Conservation (phyloP, 2,329 filamentous ascomycete species). For the Stachybotrys chlorohalonatus region DNA sequence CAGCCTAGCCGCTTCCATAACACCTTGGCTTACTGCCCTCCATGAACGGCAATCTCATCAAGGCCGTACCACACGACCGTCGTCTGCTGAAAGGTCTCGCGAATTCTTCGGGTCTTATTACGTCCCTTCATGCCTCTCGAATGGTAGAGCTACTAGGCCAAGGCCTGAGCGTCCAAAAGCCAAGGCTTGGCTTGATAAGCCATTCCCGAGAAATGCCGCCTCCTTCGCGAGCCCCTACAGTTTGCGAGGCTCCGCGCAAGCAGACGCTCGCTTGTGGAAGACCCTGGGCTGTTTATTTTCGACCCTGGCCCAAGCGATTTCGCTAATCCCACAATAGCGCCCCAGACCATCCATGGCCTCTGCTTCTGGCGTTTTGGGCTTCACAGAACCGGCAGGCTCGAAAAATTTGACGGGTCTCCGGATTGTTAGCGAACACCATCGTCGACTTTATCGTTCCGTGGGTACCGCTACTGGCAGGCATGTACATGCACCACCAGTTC, state of each 20-base stretch:
- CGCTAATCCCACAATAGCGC: background rate
- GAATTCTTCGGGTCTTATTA: no score
- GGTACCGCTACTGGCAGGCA: no score
- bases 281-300: background rate
- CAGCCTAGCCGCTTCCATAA: background rate
- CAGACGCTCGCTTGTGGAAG: background rate
- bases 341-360: background rate
- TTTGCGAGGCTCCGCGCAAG: background rate
- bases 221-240: background rate
- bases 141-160: no score
- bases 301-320: background rate
- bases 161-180: no score
- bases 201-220: background rate
- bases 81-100: background rate
- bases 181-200: background rate
- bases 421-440: background rate
- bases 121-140: no score
- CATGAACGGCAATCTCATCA: background rate
- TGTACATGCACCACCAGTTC: no score
- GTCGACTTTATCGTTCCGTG: no score
- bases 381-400: background rate
- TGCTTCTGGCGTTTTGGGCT: background rate
- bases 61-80: background rate
- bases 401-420: background rate
- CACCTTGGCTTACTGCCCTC: background rate